Evolutionary conservation across 192 early-diverging fungal genomes (phyloP).

Genomic region (Podila epigama): DNA sequence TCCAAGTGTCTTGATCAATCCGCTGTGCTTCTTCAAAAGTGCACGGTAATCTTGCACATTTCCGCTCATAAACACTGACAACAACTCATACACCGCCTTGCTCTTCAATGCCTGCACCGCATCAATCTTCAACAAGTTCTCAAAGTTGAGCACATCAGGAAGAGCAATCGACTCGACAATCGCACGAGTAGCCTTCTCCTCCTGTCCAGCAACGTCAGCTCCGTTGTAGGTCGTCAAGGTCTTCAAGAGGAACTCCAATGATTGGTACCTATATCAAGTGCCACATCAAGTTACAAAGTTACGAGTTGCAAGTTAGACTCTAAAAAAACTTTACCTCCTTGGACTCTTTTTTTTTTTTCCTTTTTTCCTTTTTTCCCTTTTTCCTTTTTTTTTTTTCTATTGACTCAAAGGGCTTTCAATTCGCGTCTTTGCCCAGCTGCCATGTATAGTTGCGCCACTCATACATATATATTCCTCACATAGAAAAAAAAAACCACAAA

Average conservation of each 20-base stretch:
- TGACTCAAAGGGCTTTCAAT: no score
- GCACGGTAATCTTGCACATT: constrained; percentile 69
- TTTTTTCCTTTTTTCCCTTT: no score
- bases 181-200: constrained; percentile 66
- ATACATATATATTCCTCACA: neutral
- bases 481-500: neutral
- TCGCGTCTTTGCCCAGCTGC: no score
- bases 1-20: constrained; percentile 58
- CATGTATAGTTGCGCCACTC: no score
- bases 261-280: constrained; percentile 23
- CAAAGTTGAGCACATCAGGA: constrained; percentile 78
- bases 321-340: no score
- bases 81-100: constrained; percentile 68
- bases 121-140: constrained; percentile 72
- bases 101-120: constrained; percentile 69
- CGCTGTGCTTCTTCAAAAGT: constrained; percentile 64
- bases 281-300: neutral
- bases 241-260: constrained; percentile 74
- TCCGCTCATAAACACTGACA: constrained; percentile 73
- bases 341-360: neutral
- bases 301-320: neutral
- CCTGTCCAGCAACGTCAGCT: constrained; percentile 48
- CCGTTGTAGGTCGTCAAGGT: constrained; percentile 65
- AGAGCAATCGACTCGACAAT: constrained; percentile 72
- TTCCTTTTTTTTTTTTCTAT: no score